Percentiles rank a stretch among this genome's conserved stretches.
Evolutionary conservation across 306 rosid genomes (phyloP).

Genomic region (Trifolium repens): DNA sequence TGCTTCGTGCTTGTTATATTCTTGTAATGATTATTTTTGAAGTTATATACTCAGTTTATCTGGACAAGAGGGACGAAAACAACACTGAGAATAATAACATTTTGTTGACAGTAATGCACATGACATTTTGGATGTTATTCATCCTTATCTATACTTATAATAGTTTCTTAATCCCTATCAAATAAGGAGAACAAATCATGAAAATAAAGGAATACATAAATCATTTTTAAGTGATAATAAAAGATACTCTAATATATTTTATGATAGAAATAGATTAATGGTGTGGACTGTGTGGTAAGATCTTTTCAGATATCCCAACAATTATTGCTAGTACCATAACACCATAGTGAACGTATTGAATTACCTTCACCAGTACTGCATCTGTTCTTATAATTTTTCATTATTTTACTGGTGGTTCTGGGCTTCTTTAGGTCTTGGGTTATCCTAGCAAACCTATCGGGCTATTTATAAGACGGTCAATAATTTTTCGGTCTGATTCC

Average conservation of each 20-base stretch:
- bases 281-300: background rate
- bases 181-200: background rate
- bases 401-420: slow-evolving; percentile 39
- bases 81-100: background rate
- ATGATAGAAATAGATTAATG: slow-evolving; percentile 4
- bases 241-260: background rate
- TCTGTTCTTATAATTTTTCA: slow-evolving; percentile 22
- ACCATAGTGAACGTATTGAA: slow-evolving; percentile 4
- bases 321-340: slow-evolving; percentile 8
- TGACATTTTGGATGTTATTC: background rate
- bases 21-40: background rate
- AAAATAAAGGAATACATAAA: background rate
- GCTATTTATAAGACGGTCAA: slow-evolving; percentile 75
- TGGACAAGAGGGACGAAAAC: slow-evolving; percentile 3
- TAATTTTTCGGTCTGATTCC: slow-evolving; percentile 96
- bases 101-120: background rate
- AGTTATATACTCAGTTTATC: slow-evolving; percentile 4
- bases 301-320: background rate
- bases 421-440: slow-evolving; percentile 75
- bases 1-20: slow-evolving; percentile 25
- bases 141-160: slow-evolving; percentile 10
- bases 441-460: slow-evolving; percentile 97
- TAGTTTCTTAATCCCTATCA: slow-evolving; percentile 8
- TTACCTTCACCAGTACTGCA: slow-evolving; percentile 24
- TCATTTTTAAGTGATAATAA: background rate